phyloP scores from a whole-genome alignment of 768 basidiomycete genomes.

The Tulasnella sp. region DNA sequence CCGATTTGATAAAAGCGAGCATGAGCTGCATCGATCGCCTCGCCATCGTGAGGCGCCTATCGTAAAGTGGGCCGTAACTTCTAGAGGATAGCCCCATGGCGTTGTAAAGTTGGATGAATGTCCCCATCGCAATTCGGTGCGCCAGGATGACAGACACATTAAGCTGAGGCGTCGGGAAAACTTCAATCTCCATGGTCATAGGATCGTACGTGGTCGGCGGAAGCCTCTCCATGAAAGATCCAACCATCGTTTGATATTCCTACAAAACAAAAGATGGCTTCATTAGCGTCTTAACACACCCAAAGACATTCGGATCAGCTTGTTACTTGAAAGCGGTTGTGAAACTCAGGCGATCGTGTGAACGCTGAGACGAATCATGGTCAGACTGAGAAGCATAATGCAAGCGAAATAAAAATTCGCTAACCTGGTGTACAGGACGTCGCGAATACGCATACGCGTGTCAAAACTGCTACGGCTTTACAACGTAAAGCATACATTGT shows the following conservation, averaged over 20 bases:
- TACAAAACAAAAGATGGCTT: not conserved
- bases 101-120: slow-evolving; percentile 9
- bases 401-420: too few relatives aligned
- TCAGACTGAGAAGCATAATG: too few relatives aligned
- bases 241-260: slow-evolving; percentile 3
- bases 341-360: not conserved
- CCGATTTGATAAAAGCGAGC: too few relatives aligned
- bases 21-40: too few relatives aligned
- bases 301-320: not conserved
- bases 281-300: not conserved
- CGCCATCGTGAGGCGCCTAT: not conserved
- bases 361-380: not conserved
- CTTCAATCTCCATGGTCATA: not conserved
- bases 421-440: slow-evolving; percentile 10
- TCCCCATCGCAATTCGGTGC: not conserved
- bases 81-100: not conserved
- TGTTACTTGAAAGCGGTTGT: slow-evolving; percentile 3
- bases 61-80: too few relatives aligned
- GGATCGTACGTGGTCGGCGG: slow-evolving; percentile 6
- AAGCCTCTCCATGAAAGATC: slow-evolving; percentile 4
- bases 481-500: slow-evolving; percentile 7
- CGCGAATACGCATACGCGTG: slow-evolving; percentile 10
- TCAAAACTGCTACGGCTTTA: slow-evolving; percentile 12
- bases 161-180: not conserved
- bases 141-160: slow-evolving; percentile 5